Evolutionary conservation across 192 early-diverging fungal species (phyloP).

Genomic region (Coemansia sp.): DNA sequence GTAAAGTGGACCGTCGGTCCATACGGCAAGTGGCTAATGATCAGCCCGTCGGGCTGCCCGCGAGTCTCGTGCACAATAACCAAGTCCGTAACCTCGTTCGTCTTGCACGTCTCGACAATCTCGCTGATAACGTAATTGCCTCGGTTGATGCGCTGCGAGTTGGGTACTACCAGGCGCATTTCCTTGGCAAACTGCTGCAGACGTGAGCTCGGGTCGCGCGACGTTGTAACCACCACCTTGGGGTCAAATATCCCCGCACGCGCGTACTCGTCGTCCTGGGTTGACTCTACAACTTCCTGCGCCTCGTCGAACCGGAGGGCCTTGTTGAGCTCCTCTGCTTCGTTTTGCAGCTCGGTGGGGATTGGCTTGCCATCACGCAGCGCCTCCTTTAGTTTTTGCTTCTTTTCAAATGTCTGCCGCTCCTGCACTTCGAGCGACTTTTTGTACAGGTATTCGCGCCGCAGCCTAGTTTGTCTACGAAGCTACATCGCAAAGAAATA

Average conservation of each 20-base stretch:
- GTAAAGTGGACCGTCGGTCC: constrained; percentile 98
- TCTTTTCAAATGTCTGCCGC: constrained; percentile 87
- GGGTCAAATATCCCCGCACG: constrained; percentile 92
- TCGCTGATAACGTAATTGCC: constrained; percentile 96
- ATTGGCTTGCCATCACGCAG: constrained; percentile 88
- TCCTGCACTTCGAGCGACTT: constrained; percentile 97
- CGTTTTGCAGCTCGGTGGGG: constrained; percentile 84
- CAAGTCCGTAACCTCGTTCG: constrained; percentile 94
- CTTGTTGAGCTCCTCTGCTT: constrained; percentile 71
- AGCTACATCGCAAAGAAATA: constrained; percentile 23
- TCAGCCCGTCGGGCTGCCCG: constrained; percentile 96
- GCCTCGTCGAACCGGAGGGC: constrained; percentile 91
- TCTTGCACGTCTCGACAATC: constrained; percentile 92
- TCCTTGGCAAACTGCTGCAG: constrained; percentile 98
- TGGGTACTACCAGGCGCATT: constrained; percentile 93
- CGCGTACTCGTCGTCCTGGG: constrained; percentile 98
- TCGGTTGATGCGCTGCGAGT: constrained; percentile 97
- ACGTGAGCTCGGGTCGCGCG: constrained; percentile 89
- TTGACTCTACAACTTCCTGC: constrained; percentile 69
- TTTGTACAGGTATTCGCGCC: constrained; percentile 96
- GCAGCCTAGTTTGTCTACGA: constrained; percentile 83
- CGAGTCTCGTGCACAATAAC: constrained; percentile 95
- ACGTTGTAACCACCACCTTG: constrained; percentile 97
- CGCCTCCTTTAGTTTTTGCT: constrained; percentile 92
- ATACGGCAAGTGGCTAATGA: constrained; percentile 95